phyloP scores from a whole-genome alignment of 345 rosid species.

The Arabidopsis thaliana region DNA sequence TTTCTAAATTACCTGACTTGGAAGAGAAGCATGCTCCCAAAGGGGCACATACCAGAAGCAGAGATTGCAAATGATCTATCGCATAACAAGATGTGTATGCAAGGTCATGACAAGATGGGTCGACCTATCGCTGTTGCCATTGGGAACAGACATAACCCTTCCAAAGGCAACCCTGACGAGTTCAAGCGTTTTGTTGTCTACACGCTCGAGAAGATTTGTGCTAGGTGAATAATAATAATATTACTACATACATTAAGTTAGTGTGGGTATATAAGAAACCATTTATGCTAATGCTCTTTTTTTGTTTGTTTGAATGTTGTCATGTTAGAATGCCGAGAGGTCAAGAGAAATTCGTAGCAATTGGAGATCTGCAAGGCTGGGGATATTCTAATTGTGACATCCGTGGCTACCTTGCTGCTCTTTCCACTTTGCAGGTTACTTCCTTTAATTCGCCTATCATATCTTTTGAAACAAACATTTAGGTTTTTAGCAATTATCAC shows the following conservation, averaged over 20 bases:
- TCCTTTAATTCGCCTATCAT: neutral
- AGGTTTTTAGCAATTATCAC: neutral
- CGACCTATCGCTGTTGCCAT: slow-evolving; percentile 65
- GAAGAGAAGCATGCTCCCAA: slow-evolving; percentile 63
- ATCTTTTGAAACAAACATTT: neutral
- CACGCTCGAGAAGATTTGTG: slow-evolving; percentile 67
- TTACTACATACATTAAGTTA: neutral
- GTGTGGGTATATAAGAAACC: neutral
- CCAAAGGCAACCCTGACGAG: slow-evolving; percentile 69
- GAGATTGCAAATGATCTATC: slow-evolving; percentile 67
- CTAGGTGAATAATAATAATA: slow-evolving; percentile 48
- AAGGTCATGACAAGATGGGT: slow-evolving; percentile 73
- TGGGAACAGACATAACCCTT: slow-evolving; percentile 71
- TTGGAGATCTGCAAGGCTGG: slow-evolving; percentile 90
- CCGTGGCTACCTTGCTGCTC: slow-evolving; percentile 72
- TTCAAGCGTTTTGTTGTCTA: slow-evolving; percentile 85
- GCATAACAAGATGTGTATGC: slow-evolving; percentile 72
- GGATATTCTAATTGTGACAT: slow-evolving; percentile 78
- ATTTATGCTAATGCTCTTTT: neutral
- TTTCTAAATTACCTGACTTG: slow-evolving; percentile 78
- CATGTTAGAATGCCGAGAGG: slow-evolving; percentile 73
- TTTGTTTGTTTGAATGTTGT: neutral
- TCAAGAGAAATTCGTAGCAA: slow-evolving; percentile 68
- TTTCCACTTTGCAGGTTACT: slow-evolving; percentile 78
- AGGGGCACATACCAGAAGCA: slow-evolving; percentile 58